phyloP scores from a whole-genome alignment of 805 yeast species.

The Komagataella populi region DNA sequence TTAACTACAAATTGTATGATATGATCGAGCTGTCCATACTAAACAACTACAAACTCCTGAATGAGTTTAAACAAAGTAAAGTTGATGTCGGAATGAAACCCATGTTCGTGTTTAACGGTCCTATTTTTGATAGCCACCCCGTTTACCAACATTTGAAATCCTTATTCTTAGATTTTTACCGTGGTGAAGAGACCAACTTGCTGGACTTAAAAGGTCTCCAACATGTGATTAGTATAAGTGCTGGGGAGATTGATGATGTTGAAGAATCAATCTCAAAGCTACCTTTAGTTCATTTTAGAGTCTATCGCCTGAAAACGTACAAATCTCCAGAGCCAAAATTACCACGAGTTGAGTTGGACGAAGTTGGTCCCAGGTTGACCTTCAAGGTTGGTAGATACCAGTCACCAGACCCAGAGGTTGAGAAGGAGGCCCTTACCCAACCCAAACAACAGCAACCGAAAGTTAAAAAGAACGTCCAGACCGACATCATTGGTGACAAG shows the following conservation, averaged over 20 bases:
- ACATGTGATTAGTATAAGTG: conserved; percentile 71
- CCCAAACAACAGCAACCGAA: conserved; percentile 75
- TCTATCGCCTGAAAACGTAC: conserved; percentile 71
- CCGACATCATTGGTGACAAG: conserved; percentile 90
- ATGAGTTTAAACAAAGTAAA: conserved; percentile 70
- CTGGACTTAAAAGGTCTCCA: conserved; percentile 95
- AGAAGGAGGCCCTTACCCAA: conserved; percentile 72
- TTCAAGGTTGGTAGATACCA: conserved; percentile 83
- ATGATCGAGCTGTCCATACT: conserved; percentile 81
- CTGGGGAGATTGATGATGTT: conserved; percentile 66
- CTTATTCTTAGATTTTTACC: conserved; percentile 77
- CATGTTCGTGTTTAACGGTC: conserved; percentile 86
- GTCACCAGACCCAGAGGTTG: conserved; percentile 73
- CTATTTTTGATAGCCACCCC: conserved; percentile 83
- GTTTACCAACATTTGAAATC: conserved; percentile 78
- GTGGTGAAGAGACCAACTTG: conserved; percentile 67
- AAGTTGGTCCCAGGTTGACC: conserved; percentile 91
- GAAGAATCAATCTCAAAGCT: conserved; percentile 40
- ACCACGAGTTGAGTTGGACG: conserved; percentile 90
- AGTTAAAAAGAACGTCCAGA: conserved; percentile 78
- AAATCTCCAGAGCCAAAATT: conserved; percentile 69
- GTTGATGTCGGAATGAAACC: conserved; percentile 88
- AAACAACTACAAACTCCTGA: conserved; percentile 53
- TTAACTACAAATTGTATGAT: conserved; percentile 81
- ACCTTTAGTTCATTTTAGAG: conserved; percentile 82